Evolutionary conservation across 192 early-diverging fungal genomes (phyloP).

Genomic region (Paraglomus brasilianum): DNA sequence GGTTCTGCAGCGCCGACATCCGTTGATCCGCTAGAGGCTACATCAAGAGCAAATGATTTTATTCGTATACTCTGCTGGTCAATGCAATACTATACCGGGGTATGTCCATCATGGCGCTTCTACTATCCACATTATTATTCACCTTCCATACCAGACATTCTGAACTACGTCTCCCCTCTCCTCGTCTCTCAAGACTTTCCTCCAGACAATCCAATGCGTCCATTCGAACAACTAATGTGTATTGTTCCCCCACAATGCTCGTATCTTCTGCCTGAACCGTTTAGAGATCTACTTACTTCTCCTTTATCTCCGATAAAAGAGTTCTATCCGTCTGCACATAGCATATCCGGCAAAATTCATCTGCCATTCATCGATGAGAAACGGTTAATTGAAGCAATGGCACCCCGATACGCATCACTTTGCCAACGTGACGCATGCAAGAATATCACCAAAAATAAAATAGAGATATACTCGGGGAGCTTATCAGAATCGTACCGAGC

Average conservation of each 20-base stretch:
- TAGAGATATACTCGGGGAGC: constrained; percentile 9
- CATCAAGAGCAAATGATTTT: constrained; percentile 28
- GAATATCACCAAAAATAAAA: background rate
- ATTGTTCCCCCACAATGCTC: constrained; percentile 12
- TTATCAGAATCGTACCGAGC: background rate
- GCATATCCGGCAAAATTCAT: background rate
- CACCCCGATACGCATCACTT: background rate
- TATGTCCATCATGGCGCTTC: constrained; percentile 27
- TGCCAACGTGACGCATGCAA: background rate
- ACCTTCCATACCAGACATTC: constrained; percentile 16
- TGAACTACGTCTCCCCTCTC: background rate
- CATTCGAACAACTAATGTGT: constrained; percentile 32
- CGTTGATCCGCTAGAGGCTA: background rate
- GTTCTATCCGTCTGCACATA: constrained; percentile 6
- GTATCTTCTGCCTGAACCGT: constrained; percentile 20
- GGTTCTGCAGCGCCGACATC: background rate
- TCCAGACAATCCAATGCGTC: constrained; percentile 6
- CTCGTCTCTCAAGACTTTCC: constrained; percentile 12
- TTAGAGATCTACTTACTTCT: background rate
- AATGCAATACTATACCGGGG: constrained; percentile 25
- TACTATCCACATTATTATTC: constrained; percentile 27
- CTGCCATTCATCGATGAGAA: constrained; percentile 29
- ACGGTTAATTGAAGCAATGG: constrained; percentile 8
- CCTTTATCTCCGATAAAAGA: constrained; percentile 13
- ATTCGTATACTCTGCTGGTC: constrained; percentile 13